phyloP scores from a whole-genome alignment of 257 asterid species.

The Asclepias syriaca region DNA sequence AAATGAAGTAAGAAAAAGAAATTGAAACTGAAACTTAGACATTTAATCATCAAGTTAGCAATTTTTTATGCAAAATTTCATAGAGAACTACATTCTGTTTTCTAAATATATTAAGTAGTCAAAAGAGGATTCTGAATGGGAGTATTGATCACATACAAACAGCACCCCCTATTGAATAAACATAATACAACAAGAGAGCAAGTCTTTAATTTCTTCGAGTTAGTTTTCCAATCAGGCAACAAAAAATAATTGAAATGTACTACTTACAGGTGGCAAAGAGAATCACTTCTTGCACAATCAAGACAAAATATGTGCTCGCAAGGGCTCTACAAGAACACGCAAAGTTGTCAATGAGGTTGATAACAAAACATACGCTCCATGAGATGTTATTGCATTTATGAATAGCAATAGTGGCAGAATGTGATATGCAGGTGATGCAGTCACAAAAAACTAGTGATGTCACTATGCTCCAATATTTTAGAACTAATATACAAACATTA shows the following conservation, averaged over 20 bases:
- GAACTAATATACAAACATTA: neutral
- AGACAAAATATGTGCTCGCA: constrained; percentile 94
- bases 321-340: constrained; percentile 72
- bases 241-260: constrained; percentile 3
- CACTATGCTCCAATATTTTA: neutral
- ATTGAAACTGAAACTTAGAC: neutral
- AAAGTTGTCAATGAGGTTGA: neutral
- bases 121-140: neutral
- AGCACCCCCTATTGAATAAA: neutral
- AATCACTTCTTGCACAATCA: constrained; percentile 93
- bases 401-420: neutral
- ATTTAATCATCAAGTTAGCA: neutral
- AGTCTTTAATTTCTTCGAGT: neutral
- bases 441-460: neutral
- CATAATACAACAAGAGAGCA: neutral
- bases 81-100: neutral
- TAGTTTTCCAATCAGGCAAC: neutral
- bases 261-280: constrained; percentile 93
- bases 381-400: neutral
- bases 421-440: neutral
- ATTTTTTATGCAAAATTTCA: neutral
- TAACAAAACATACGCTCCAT: neutral
- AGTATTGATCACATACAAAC: neutral
- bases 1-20: neutral
- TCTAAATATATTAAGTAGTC: neutral